Conservation (phyloP, 1,284 basidiomycete genomes). For the Vanrija sp. region DNA sequence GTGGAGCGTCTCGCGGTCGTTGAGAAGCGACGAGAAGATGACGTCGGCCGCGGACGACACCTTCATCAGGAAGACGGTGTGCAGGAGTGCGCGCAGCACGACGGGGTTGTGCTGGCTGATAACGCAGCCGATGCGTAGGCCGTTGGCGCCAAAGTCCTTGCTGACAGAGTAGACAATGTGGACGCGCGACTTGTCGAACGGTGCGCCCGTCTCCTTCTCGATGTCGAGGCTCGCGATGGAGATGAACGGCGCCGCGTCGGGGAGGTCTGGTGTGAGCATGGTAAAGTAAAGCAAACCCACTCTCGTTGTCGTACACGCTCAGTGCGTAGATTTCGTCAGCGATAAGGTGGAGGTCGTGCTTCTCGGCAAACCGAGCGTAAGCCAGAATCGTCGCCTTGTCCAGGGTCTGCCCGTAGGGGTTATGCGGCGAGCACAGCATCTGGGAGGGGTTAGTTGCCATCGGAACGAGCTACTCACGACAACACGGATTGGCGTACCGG, state of each 20-base stretch:
- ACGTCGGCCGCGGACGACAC: constrained; percentile 44
- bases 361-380: constrained; percentile 49
- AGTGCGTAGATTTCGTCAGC: constrained; percentile 52
- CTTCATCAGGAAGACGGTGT: constrained; percentile 42
- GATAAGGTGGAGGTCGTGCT: constrained; percentile 49
- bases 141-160: constrained; percentile 53
- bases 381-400: constrained; percentile 45
- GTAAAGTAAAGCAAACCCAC: constrained; percentile 16
- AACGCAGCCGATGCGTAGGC: constrained; percentile 46
- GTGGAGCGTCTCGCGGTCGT: constrained; percentile 27
- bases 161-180: constrained; percentile 40
- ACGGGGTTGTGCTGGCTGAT: constrained; percentile 48
- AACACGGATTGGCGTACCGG: constrained; percentile 17
- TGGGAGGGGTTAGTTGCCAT: constrained; percentile 7
- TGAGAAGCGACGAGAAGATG: constrained; percentile 37
- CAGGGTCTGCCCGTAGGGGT: constrained; percentile 48
- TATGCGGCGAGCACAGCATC: constrained; percentile 51
- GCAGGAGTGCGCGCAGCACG: constrained; percentile 42
- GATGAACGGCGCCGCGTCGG: constrained; percentile 41
- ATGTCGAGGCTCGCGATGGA: constrained; percentile 49
- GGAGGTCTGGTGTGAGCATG: constrained; percentile 18
- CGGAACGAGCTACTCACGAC: constrained; percentile 21
- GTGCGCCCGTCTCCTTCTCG: constrained; percentile 43
- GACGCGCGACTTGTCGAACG: constrained; percentile 44
- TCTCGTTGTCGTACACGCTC: constrained; percentile 41